Base-by-base conservation (phyloP, 2,329 filamentous ascomycete species). In the Penicillium sp. region DNA sequence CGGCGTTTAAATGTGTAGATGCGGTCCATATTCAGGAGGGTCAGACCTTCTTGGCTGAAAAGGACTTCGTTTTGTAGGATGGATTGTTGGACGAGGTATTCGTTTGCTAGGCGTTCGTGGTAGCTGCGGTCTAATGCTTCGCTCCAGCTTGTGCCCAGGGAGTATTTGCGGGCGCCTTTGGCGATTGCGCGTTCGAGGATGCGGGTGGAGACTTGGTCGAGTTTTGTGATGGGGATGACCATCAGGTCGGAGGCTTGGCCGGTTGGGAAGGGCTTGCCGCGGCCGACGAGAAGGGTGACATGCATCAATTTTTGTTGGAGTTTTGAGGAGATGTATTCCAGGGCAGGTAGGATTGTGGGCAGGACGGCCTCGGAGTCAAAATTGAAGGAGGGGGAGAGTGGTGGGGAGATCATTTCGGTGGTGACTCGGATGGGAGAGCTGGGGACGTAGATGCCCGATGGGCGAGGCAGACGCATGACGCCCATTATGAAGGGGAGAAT, bases 1-100 rank as follows among this genome's bases (percentile, higher is more conserved):
- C 75, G 68, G 29, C 74, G 74, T 58, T 79, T 79, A 59, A 79
- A 72, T 14, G 72, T 78, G 55, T 78, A 78, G 55, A 79, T 75
- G 39, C 76, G 75, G 64, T 79, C 77, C 61, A 78, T 75, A 53
- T 73, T 78, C 11, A 79, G 67, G 8, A 79, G 61, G 0, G 77
- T 78, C 33, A 79, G 63, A 2, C 77, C 77, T 57, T 79, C 77
- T 45, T 75, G 72, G 54, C 72, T 75, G 66, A 77, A 78, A 33
- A 78, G 67, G 33, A 78, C 71, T 53, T 79, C 75, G 54, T 78
- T 77, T 58, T 79, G 77, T 39, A 75, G 60, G 42, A 79, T 73
- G 7, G 77, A 78, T 56, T 77, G 75, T 51, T 75, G 69, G 39
- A 77, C 67, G 6, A 78, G 69, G 59, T 77, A 77, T 29, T 76